Evolutionary conservation across 2,329 filamentous ascomycete species (phyloP).

Genomic region (Fusarium sp.): DNA sequence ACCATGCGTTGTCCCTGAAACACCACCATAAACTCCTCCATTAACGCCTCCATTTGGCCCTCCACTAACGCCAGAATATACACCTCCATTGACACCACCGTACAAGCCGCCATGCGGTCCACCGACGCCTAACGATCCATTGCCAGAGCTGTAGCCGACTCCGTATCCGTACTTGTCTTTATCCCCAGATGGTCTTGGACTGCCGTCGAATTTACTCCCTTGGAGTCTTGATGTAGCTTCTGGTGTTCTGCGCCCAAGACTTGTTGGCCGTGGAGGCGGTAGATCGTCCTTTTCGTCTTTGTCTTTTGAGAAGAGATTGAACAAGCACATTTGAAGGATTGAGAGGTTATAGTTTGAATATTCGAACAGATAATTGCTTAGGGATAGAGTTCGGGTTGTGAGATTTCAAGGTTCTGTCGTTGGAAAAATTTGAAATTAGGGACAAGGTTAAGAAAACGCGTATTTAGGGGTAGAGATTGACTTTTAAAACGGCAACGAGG

Average conservation of each 20-base stretch:
- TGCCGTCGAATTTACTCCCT: constrained; percentile 19
- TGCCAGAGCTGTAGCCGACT: constrained; percentile 10
- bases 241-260: constrained; percentile 21
- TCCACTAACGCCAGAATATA: constrained; percentile 19
- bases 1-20: constrained; percentile 17
- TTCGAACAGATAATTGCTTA: rapidly evolving
- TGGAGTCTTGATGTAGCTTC: constrained; percentile 24
- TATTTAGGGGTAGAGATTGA: neutral
- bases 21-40: constrained; percentile 29
- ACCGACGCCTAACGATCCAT: constrained; percentile 4
- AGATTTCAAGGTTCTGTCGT: neutral
- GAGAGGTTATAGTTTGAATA: neutral
- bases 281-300: constrained; percentile 4
- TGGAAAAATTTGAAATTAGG: neutral
- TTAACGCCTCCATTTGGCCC: constrained; percentile 17
- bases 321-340: constrained; percentile 10
- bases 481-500: neutral
- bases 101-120: constrained; percentile 17
- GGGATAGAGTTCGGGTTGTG: rapidly evolving
- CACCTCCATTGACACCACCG: constrained; percentile 25
- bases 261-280: constrained; percentile 9
- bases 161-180: neutral
- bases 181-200: constrained; percentile 7
- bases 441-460: neutral
- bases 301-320: constrained; percentile 26